Base-by-base conservation (phyloP, 768 basidiomycete species). In the Mycena venus region DNA sequence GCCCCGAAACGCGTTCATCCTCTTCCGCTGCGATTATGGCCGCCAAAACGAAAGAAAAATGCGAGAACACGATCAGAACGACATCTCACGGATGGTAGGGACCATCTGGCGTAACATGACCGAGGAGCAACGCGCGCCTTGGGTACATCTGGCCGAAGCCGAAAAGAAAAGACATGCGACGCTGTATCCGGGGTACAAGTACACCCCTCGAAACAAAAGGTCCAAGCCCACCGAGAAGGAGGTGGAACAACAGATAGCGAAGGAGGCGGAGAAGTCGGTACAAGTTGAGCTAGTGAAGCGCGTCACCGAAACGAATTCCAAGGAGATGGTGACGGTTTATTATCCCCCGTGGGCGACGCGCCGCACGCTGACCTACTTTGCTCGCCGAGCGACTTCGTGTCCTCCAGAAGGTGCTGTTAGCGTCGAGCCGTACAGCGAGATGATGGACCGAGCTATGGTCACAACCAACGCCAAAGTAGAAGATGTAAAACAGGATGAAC, bases 1-100 rank as follows among this genome's bases (percentile, higher is more conserved):
- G 31, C 93, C 94, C 0, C 86, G 91, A 19, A 95, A 95, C 81
- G 91, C 94, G 0, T 95, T 95, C 83, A 94, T 95, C 75, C 88
- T 95, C 74, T 95, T 94, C 80, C 89, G 94, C 49, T 93, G 90
- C 79, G 90, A 94, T 79, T 91, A 94, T 65, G 91, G 93, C 19
- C 87, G 90, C 62, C 90, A 93, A 74, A 87, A 90, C 65, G 87
- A 90, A 73, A 85, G 90, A 58, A 90, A 92, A 0, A 80, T 84
- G 12, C 82, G 84, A 49, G 88, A 91, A 3, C 86, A 86, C 19
- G 89, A 94, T 76, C 92, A 94, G 79, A 89, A 91, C 70, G 92
- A 93, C 76, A 88, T 95, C 65, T 91, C 90, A 4, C 88, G 91
- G 64, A 90, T 92, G 68, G 92, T 91, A 0, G 94, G 93, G 0